Conservation (phyloP, 2,329 filamentous ascomycete species). For the Colletotrichum eleusines region DNA sequence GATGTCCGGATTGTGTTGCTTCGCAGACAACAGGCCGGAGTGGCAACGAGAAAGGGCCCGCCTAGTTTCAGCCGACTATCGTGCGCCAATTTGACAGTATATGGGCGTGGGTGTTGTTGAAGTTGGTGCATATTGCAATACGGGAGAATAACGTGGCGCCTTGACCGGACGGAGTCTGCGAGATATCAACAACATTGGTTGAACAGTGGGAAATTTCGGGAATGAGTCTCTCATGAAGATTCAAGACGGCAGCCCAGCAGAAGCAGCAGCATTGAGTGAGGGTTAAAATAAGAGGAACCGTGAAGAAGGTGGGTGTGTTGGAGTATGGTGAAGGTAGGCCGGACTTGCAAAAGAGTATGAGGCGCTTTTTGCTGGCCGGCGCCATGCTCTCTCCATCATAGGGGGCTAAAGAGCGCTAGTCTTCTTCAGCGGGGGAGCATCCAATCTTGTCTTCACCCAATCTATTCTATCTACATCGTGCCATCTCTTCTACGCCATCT, state of each 20-base stretch:
- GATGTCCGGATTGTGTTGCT: constrained; percentile 59
- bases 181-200: not conserved
- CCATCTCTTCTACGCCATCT: too few relatives aligned
- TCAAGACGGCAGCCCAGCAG: not conserved
- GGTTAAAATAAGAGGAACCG: not conserved
- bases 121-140: not conserved
- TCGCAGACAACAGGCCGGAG: constrained; percentile 44
- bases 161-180: not conserved
- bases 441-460: too few relatives aligned
- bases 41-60: not conserved
- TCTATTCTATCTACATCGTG: too few relatives aligned
- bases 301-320: constrained; percentile 7
- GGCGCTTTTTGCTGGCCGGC: too few relatives aligned
- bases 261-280: not conserved
- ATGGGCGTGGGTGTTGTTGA: constrained; percentile 4
- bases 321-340: not conserved
- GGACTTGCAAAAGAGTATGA: constrained; percentile 24
- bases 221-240: constrained; percentile 1
- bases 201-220: constrained; percentile 10
- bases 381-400: too few relatives aligned
- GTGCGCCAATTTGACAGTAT: constrained; percentile 2
- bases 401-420: too few relatives aligned
- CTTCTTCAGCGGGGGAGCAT: too few relatives aligned
- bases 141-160: constrained; percentile 1
- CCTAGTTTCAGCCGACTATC: constrained; percentile 12